Conservation (phyloP, 805 yeast species). For the Cyberlindnera maclurae region DNA sequence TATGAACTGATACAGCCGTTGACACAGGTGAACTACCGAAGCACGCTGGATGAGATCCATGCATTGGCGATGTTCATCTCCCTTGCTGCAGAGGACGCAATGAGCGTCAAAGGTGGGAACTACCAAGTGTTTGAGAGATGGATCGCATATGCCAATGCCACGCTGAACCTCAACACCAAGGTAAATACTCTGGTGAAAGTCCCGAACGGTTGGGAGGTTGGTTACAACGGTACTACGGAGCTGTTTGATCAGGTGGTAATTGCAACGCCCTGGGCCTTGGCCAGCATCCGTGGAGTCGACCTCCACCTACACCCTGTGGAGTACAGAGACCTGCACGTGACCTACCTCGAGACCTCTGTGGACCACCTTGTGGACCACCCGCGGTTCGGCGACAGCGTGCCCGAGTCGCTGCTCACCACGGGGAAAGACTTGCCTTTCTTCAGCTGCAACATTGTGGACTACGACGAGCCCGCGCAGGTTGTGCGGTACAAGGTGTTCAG, state of each 20-base stretch:
- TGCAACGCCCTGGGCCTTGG: conserved; percentile 34
- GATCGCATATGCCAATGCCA: conserved; percentile 30
- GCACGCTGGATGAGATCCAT: conserved; percentile 34
- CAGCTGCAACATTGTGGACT: conserved; percentile 28
- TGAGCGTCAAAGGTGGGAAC: conserved; percentile 38
- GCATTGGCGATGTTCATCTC: conserved; percentile 35
- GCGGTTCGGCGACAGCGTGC: conserved; percentile 18
- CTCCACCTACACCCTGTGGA: conserved; percentile 21
- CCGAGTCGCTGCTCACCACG: conserved; percentile 24
- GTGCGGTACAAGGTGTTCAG: conserved; percentile 40
- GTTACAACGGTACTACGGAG: conserved; percentile 8
- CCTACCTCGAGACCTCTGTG: conserved; percentile 26
- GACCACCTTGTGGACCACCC: conserved; percentile 16
- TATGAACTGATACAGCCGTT: conserved; percentile 31
- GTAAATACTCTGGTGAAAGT: conserved; percentile 22
- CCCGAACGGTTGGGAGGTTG: conserved; percentile 9
- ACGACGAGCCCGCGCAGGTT: conserved; percentile 21
- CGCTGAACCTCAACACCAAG: conserved; percentile 21
- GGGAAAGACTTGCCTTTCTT: conserved; percentile 24
- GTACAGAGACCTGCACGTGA: conserved; percentile 34
- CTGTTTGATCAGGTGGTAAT: conserved; percentile 37
- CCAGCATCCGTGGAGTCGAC: conserved; percentile 13
- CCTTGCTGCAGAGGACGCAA: conserved; percentile 30
- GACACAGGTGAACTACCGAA: conserved; percentile 39
- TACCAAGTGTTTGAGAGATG: conserved; percentile 35